A percentile compares a stretch with the other conserved stretches of the same genome.
Evolutionary conservation across 2,329 filamentous ascomycete species (phyloP).

Genomic region (Neopestalotiopsis sp.): DNA sequence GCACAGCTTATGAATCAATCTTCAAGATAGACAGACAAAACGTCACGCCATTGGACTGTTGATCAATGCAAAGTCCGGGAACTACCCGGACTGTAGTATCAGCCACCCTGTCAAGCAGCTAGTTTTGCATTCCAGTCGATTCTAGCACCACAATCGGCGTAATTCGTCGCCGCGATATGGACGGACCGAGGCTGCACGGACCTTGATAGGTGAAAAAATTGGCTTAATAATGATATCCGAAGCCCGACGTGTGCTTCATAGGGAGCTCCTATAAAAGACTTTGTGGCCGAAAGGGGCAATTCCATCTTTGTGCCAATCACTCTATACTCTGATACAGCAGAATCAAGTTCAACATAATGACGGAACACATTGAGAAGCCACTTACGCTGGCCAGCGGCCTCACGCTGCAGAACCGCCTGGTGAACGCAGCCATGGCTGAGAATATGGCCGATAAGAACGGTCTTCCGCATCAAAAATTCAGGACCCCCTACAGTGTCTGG

Average conservation of each 20-base stretch:
- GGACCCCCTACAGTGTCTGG: conserved; percentile 58
- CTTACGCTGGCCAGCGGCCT: conserved; percentile 54
- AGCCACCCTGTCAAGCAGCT: background rate
- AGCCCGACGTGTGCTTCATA: background rate
- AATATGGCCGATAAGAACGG: conserved; percentile 44
- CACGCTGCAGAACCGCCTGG: conserved; percentile 59
- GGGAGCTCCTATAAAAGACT: background rate
- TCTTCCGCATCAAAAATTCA: conserved; percentile 48
- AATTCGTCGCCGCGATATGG: background rate
- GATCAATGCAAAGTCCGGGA: no score
- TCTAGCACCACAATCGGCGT: background rate
- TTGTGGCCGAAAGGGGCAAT: background rate
- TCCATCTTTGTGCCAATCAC: background rate
- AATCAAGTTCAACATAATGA: conserved; percentile 7
- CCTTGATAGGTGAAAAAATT: background rate
- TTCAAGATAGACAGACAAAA: no score
- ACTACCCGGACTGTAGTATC: no score
- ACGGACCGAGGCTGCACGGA: conserved; percentile 1
- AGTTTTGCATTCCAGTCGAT: background rate
- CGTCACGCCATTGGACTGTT: no score
- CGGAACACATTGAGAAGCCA: conserved; percentile 30
- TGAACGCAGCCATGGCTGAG: conserved; percentile 58
- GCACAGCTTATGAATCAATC: no score
- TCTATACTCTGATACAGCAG: background rate
- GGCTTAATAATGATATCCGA: conserved; percentile 1